Percentiles rank a stretch among this genome's conserved stretches.
These are phyloP conservation scores for Yamagishiella unicocca DNA, from an alignment of 139 green algal species.

Conservation along the genomic window DNA sequence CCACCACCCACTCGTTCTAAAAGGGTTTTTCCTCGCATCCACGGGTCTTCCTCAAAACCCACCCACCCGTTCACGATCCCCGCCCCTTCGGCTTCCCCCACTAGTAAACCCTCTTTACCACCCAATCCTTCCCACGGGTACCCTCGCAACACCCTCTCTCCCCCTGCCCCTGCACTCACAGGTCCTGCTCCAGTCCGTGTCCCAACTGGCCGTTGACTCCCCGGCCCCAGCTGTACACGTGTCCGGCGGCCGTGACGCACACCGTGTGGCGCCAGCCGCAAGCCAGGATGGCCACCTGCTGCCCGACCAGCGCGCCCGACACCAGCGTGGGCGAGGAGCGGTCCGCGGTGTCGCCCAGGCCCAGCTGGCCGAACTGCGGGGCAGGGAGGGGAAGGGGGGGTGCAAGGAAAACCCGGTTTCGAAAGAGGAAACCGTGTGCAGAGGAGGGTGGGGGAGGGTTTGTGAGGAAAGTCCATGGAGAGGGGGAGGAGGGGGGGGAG, in stretches of 20 bases:
- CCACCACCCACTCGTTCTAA: too few relatives aligned
- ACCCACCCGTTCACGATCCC: too few relatives aligned
- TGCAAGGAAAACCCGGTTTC: background rate
- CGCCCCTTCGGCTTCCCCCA: too few relatives aligned
- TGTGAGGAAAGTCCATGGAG: too few relatives aligned
- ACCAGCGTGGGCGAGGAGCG: conserved; percentile 61
- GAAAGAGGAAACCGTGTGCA: background rate
- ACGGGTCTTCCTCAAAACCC: too few relatives aligned
- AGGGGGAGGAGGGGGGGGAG: background rate
- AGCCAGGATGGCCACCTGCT: conserved; percentile 67
- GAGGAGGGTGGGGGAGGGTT: background rate
- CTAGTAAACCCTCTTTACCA: background rate
- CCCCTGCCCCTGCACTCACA: conserved; percentile 12
- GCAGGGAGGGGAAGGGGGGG: background rate
- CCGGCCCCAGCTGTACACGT: conserved; percentile 87
- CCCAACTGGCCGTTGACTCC: conserved; percentile 91
- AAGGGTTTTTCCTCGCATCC: too few relatives aligned
- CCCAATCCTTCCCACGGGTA: background rate
- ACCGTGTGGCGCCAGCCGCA: conserved; percentile 93
- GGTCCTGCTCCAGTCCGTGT: conserved; percentile 53
- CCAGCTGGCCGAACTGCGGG: conserved; percentile 86
- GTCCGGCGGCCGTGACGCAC: conserved; percentile 63
- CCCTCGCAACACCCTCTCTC: too few relatives aligned
- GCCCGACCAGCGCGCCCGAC: conserved; percentile 38
- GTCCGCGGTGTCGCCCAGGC: conserved; percentile 74